Evolutionary conservation across 2,329 filamentous ascomycete species (phyloP), one percentile per base, ranked within the genome.

Genomic region (Zymoseptoria crescenta): DNA sequence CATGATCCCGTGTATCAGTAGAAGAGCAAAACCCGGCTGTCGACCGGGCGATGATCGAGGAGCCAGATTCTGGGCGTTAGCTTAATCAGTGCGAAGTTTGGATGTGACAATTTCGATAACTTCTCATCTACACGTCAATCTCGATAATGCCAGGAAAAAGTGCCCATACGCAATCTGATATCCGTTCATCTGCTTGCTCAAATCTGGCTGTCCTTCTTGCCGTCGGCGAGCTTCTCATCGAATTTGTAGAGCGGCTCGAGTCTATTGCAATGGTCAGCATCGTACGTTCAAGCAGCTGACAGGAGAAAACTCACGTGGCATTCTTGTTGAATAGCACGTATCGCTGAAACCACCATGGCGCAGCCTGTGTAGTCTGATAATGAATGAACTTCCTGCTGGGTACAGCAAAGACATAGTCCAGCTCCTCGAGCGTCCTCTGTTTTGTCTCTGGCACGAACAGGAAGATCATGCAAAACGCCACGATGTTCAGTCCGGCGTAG

Each of bases 401-500:
- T 1, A 83, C 78, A 1, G 74, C 79, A 61, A 82, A 81, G 57
- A 81, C 74, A 64, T 80, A 80, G 59, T 80, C 77, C 20, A 80
- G 70, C 61, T 79, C 77, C 64, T 80, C 77, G 10, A 79, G 74
- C 0, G 77, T 78, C 8, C 75, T 69, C 62, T 78, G 75, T 66
- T 79, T 79, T 52, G 77, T 79, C 65, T 82, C 80, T 0, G 75
- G 79, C 50, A 82, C 69, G 65, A 81, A 81, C 13, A 81, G 60
- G 74, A 78, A 66, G 69, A 76, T 74, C 69, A 80, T 73, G 70
- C 81, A 20, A 74, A 79, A 82, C 3, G 79, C 80, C 21, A 81
- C 72, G n/a, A 82, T 62, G 67, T 81, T 82, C 75, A 80, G 80
- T 0, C 72, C 78, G 0, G 80, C 81, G 64, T 83, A 83, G 76